phyloP scores from a whole-genome alignment of 805 yeast species.

The Clavispora fructus region DNA sequence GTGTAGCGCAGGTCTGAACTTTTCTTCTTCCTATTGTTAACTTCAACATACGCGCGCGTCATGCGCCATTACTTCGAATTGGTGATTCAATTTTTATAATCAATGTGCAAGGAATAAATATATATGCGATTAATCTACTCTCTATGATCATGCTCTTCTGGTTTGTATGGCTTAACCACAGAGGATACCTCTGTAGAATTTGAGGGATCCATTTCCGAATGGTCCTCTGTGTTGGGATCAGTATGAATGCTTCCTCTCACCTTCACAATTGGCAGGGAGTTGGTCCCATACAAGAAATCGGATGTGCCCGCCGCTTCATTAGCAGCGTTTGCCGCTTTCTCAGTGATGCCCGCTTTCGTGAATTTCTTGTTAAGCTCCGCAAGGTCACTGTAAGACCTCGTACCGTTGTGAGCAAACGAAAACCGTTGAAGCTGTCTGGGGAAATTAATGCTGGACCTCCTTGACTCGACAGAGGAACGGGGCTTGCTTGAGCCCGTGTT shows the following conservation, averaged over 20 bases:
- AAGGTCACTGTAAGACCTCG: background rate
- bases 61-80: too few relatives aligned
- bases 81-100: background rate
- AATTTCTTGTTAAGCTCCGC: background rate
- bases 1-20: too few relatives aligned
- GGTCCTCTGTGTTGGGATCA: background rate
- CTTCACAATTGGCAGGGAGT: background rate
- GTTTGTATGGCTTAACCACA: background rate
- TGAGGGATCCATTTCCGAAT: background rate
- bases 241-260: background rate
- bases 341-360: slow-evolving; percentile 13
- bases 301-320: slow-evolving; percentile 16
- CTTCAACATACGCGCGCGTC: too few relatives aligned
- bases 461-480: background rate
- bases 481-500: background rate
- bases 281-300: background rate
- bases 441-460: slow-evolving; percentile 1
- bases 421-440: slow-evolving; percentile 2
- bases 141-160: background rate
- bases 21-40: too few relatives aligned
- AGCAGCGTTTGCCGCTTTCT: slow-evolving; percentile 11
- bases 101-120: background rate
- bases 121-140: background rate
- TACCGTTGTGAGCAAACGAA: background rate
- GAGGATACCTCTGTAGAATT: background rate